Evolutionary conservation across 768 basidiomycete genomes (phyloP).

Genomic region (Russula griseocarnosa): DNA sequence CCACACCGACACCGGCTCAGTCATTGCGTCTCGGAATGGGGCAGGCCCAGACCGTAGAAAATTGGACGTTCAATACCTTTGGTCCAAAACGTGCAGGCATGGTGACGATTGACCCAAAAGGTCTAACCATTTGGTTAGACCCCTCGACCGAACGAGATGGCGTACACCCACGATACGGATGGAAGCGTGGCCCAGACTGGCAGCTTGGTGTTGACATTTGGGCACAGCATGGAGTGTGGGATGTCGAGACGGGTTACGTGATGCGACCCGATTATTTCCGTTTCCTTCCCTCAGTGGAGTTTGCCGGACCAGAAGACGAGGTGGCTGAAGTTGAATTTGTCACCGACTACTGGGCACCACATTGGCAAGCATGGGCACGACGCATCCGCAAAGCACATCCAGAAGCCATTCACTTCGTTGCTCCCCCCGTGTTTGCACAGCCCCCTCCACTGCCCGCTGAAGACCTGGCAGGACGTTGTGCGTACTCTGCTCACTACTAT

Average conservation of each 20-base stretch:
- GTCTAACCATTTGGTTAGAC: conserved; percentile 72
- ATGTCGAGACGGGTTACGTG: conserved; percentile 60
- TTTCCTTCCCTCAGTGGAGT: conserved; percentile 36
- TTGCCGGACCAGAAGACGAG: conserved; percentile 33
- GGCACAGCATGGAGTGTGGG: conserved; percentile 91
- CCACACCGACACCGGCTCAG: conserved; percentile 81
- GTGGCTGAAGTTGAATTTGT: conserved; percentile 57
- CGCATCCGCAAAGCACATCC: conserved; percentile 68
- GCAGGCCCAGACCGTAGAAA: conserved; percentile 70
- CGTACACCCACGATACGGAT: conserved; percentile 71
- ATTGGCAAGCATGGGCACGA: conserved; percentile 52
- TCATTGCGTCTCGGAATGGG: conserved; percentile 88
- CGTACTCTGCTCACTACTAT: conserved; percentile 85
- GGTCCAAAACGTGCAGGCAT: conserved; percentile 72
- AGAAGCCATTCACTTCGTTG: conserved; percentile 83
- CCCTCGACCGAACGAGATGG: conserved; percentile 49
- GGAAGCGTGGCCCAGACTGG: conserved; percentile 72
- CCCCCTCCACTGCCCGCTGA: conserved; percentile 63
- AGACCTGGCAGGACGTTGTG: conserved; percentile 59
- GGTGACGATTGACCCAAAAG: conserved; percentile 83
- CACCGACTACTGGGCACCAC: conserved; percentile 74
- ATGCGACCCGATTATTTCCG: conserved; percentile 76
- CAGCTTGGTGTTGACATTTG: conserved; percentile 75
- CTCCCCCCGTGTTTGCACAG: conserved; percentile 82
- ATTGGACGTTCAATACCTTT: conserved; percentile 73